These are phyloP conservation scores for Phyllostachys edulis DNA, from an alignment of 176 grass and related monocot species.

Conservation along the genomic window DNA sequence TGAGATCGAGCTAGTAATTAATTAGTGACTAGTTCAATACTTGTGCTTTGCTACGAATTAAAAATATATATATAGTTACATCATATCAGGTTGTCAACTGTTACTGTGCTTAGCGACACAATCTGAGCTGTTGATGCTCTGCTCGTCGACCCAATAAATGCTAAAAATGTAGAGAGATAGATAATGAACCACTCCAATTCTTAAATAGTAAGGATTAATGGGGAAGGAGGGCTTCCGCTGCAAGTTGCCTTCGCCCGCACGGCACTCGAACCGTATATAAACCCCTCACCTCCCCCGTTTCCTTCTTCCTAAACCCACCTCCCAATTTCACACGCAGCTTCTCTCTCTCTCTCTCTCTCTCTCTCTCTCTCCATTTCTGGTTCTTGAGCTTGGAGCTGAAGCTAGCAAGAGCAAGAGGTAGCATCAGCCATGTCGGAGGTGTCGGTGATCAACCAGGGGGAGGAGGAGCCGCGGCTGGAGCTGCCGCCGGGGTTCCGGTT, in stretches of 20 bases:
- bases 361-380: background rate
- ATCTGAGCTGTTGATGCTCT: too few relatives aligned
- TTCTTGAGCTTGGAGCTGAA: background rate
- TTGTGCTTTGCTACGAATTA: too few relatives aligned
- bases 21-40: too few relatives aligned
- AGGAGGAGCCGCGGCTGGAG: constrained; percentile 31
- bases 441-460: constrained; percentile 26
- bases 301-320: constrained; percentile 24
- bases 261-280: constrained; percentile 34
- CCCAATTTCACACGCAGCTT: background rate
- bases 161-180: too few relatives aligned
- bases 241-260: constrained; percentile 38
- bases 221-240: background rate
- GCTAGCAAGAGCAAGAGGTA: background rate
- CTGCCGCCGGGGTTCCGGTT: constrained; percentile 89
- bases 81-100: too few relatives aligned
- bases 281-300: fast-evolving
- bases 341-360: background rate
- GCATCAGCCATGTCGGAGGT: constrained; percentile 25
- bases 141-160: too few relatives aligned
- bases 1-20: background rate
- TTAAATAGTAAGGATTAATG: too few relatives aligned
- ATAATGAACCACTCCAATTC: too few relatives aligned
- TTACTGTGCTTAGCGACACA: too few relatives aligned
- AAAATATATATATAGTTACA: too few relatives aligned